Base-by-base conservation (phyloP, 108 stramenopile genomes). In the Nannochloropsis gaditana region DNA sequence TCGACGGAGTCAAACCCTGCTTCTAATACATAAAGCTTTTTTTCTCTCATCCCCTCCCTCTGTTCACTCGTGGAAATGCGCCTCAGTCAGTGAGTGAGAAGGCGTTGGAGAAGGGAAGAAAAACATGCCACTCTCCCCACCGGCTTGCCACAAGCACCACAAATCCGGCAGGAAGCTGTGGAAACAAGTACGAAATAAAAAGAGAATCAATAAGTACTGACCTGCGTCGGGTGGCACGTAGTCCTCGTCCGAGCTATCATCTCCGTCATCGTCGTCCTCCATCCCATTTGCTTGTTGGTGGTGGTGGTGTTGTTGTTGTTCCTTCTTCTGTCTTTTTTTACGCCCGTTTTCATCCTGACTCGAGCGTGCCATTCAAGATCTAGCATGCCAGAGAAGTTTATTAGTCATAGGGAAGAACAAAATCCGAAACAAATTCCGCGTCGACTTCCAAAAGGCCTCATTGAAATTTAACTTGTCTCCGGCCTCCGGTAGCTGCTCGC, bases 211-310 rank as follows among this genome's bases (percentile, higher is more conserved):
- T 6, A 2, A 8, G 2, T 73, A 73, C n/a, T n/a, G 19, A 73
- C 59, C 15, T n/a, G n/a, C 15, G n/a, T 73, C 59, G n/a, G 59
- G 59, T 73, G 59, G 59, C 59, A 73, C 59, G 59, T 73, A 73
- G 59, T 73, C 59, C 59, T 73, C 59, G n/a, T 73, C 59, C 59
- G 59, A 73, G 59, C 59, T 73, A n/a, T 73, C 59, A n/a, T 73
- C 59, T n/a, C 59, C 59, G n/a, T 73, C 59, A n/a, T 73, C 59
- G 59, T 73, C 6, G 19, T 73, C 59, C 59, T 73, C 59, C n/a
- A n/a, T 15, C 59, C 59, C 59, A 73, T 73, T 73, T n/a, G 3
- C 59, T 73, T 73, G 59, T n/a, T 73, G 15, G 15, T 73, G 59
- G 19, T 73, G 15, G 19, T 73, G 3, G 1, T 73, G 59, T n/a